These are phyloP conservation scores for Pyracantha coccinea DNA, from an alignment of 331 rosid genomes.

Conservation along the genomic window DNA sequence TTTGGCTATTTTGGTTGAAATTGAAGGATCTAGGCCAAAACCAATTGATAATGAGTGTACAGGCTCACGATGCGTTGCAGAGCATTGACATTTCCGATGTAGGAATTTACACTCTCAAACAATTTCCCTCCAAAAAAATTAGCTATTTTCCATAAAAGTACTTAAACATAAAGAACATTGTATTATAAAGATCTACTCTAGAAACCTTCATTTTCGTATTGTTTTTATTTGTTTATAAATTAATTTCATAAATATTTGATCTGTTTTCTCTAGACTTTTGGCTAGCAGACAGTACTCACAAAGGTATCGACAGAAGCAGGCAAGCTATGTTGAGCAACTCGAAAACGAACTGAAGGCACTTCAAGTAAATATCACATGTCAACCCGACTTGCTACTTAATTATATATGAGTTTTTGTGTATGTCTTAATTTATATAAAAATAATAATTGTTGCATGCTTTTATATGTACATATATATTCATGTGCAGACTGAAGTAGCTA, in stretches of 20 bases:
- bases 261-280: slow-evolving; percentile 7
- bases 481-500: slow-evolving; percentile 18
- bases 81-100: neutral
- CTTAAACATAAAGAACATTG: neutral
- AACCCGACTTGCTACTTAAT: neutral
- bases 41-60: neutral
- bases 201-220: neutral
- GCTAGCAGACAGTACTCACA: slow-evolving; percentile 20
- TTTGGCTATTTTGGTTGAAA: neutral
- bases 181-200: neutral
- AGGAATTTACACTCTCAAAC: neutral
- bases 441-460: neutral
- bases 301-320: slow-evolving; percentile 18
- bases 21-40: neutral
- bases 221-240: neutral
- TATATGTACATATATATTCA: neutral
- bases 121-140: neutral
- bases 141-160: neutral
- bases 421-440: neutral
- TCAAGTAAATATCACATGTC: slow-evolving; percentile 10
- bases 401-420: neutral
- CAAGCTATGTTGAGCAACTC: neutral
- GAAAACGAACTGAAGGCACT: slow-evolving; percentile 14
- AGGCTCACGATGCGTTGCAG: neutral
- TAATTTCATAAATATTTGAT: neutral